These are phyloP conservation scores for Limnanthes douglasii DNA, from an alignment of 345 rosid genomes.

Conservation along the genomic window DNA sequence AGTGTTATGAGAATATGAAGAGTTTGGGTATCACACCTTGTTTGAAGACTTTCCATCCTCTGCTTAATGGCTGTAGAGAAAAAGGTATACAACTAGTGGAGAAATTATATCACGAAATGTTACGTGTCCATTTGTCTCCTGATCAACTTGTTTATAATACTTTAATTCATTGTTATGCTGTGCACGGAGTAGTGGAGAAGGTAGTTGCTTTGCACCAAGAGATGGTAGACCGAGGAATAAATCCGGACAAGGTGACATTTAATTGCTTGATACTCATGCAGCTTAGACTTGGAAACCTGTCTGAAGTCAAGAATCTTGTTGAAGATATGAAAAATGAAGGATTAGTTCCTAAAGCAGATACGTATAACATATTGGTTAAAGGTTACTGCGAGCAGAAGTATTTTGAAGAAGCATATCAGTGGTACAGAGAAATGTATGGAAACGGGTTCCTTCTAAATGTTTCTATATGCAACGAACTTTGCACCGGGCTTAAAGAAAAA, in stretches of 20 bases:
- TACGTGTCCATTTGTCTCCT: conserved; percentile 29
- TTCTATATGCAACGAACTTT: conserved; percentile 25
- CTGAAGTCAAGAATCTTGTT: conserved; percentile 25
- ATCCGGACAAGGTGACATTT: conserved; percentile 42
- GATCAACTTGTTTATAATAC: conserved; percentile 39
- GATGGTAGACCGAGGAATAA: conserved; percentile 39
- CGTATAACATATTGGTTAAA: conserved; percentile 43
- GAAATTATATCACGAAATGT: conserved; percentile 42
- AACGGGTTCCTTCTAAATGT: conserved; percentile 27
- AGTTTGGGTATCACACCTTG: conserved; percentile 37
- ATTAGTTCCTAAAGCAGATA: conserved; percentile 45
- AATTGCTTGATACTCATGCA: conserved; percentile 52
- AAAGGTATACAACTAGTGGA: conserved; percentile 30
- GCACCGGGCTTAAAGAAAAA: conserved; percentile 36
- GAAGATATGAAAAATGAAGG: conserved; percentile 36
- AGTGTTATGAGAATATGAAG: conserved; percentile 53
- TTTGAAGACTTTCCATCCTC: conserved; percentile 38
- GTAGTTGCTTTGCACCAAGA: conserved; percentile 27
- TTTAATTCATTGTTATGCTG: conserved; percentile 34
- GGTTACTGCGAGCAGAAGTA: conserved; percentile 38
- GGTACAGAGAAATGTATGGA: conserved; percentile 63
- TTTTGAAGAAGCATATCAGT: conserved; percentile 39
- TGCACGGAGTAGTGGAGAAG: conserved; percentile 34
- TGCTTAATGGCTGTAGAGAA: conserved; percentile 33
- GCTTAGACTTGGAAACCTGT: conserved; percentile 27